phyloP scores from a whole-genome alignment of 441 rosid genomes.

The Erodium texanum region DNA sequence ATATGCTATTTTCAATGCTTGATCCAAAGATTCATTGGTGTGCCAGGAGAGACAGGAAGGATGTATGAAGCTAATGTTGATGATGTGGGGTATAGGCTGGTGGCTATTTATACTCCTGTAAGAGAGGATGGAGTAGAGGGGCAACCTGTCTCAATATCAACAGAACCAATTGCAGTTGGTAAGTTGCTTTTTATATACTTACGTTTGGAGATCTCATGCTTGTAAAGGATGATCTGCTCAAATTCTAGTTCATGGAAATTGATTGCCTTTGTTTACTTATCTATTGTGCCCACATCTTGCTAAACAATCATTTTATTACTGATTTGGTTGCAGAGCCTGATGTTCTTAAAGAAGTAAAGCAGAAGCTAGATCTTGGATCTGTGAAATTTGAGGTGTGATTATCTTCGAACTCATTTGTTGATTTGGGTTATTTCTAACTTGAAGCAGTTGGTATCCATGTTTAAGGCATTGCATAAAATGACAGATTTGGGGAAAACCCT shows the following conservation, averaged over 20 bases:
- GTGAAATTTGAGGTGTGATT: constrained; percentile 87
- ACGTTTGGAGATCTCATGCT: constrained; percentile 1
- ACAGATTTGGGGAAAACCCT: too few relatives aligned
- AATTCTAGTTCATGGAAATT: background rate
- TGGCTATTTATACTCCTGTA: constrained; percentile 81
- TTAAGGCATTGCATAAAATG: too few relatives aligned
- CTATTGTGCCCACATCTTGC: background rate
- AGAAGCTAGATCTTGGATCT: constrained; percentile 78
- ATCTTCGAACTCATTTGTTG: constrained; percentile 3
- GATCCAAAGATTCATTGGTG: constrained; percentile 20
- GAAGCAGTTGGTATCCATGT: background rate
- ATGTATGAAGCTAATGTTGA: constrained; percentile 98
- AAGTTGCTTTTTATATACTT: constrained; percentile 18
- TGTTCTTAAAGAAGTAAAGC: constrained; percentile 84
- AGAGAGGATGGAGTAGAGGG: constrained; percentile 96
- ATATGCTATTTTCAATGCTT: constrained; percentile 4
- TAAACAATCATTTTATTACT: background rate
- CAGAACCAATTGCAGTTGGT: constrained; percentile 93
- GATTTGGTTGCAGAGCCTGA: constrained; percentile 68
- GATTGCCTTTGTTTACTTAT: background rate
- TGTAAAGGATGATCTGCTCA: background rate
- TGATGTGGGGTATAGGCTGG: constrained; percentile 94
- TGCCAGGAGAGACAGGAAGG: constrained; percentile 84
- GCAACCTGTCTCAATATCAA: constrained; percentile 89
- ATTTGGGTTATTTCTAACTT: constrained; percentile 1